A percentile compares a stretch with the other conserved stretches of the same genome.
Evolutionary conservation across 192 early-diverging fungal species (phyloP).

Genomic region (Coemansia umbellata): DNA sequence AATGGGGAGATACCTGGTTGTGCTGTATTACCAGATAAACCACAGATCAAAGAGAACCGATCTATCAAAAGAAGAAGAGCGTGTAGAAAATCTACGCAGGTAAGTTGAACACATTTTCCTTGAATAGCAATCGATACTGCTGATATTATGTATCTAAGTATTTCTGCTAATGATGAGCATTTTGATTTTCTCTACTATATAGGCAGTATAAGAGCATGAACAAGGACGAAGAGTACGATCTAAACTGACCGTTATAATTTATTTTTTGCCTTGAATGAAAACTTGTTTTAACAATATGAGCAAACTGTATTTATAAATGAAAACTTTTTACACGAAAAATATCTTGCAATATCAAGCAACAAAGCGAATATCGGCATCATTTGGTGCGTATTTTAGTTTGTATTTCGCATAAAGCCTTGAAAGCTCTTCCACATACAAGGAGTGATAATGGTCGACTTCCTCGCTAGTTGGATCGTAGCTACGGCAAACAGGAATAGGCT

Average conservation of each 20-base stretch:
- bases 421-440: constrained; percentile 39
- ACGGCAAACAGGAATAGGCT: constrained; percentile 25
- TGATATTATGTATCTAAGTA: neutral
- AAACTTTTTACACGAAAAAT: neutral
- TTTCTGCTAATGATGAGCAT: neutral
- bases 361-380: constrained; percentile 27
- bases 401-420: constrained; percentile 37
- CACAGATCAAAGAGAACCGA: constrained; percentile 79
- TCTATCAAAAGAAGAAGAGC: constrained; percentile 71
- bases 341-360: constrained; percentile 8
- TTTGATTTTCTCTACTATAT: neutral
- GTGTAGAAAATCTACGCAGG: constrained; percentile 66
- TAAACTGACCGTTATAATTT: constrained; percentile 12
- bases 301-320: no score
- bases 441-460: constrained; percentile 33
- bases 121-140: neutral
- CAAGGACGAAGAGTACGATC: constrained; percentile 29
- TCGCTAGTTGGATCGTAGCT: constrained; percentile 25
- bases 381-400: constrained; percentile 39
- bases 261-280: no score
- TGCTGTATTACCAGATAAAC: constrained; percentile 83
- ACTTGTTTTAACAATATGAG: neutral
- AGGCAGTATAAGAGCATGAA: constrained; percentile 39
- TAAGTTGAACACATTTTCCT: constrained; percentile 35
- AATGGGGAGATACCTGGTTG: constrained; percentile 90